Conservation (phyloP, 768 basidiomycete genomes). For the Auriscalpium orientale region DNA sequence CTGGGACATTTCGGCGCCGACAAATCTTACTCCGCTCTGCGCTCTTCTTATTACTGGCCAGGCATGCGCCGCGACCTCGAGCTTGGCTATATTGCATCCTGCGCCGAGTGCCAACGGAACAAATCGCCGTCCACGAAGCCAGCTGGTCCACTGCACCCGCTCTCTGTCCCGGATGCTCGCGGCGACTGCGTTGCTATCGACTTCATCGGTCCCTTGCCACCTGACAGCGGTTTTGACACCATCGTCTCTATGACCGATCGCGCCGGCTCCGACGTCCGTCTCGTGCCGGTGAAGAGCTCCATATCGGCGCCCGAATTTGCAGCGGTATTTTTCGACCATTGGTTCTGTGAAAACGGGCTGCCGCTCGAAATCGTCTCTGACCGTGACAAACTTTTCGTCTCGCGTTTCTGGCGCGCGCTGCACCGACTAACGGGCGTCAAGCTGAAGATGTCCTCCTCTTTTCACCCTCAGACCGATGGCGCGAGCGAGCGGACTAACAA, state of each 20-base stretch:
- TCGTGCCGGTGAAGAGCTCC: slow-evolving; percentile 5
- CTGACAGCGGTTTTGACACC: slow-evolving; percentile 18
- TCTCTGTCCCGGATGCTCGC: slow-evolving; percentile 16
- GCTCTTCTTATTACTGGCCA: slow-evolving; percentile 8
- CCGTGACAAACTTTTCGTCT: slow-evolving; percentile 14
- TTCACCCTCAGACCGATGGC: slow-evolving; percentile 32
- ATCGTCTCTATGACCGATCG: slow-evolving; percentile 21
- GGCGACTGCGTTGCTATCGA: slow-evolving; percentile 21
- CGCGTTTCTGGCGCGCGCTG: slow-evolving; percentile 27
- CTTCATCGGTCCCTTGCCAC: slow-evolving; percentile 25
- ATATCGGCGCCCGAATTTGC: slow-evolving; percentile 16
- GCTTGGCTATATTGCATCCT: slow-evolving; percentile 21
- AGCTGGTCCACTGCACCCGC: slow-evolving; percentile 19
- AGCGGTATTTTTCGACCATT: slow-evolving; percentile 18
- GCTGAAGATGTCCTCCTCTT: slow-evolving; percentile 26
- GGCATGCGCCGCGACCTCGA: slow-evolving; percentile 24
- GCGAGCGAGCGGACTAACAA: slow-evolving; percentile 23
- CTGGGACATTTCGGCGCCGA: slow-evolving; percentile 11
- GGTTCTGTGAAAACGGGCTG: slow-evolving; percentile 25
- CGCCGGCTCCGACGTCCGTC: slow-evolving; percentile 7
- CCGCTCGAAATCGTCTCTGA: slow-evolving; percentile 3
- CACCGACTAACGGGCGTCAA: slow-evolving; percentile 20
- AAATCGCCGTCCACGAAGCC: slow-evolving; percentile 21
- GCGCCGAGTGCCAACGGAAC: slow-evolving; percentile 22
- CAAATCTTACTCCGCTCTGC: slow-evolving; percentile 5